These are phyloP conservation scores for Ceratobasidium sp. DNA, from an alignment of 1,284 basidiomycete genomes.

Conservation along the genomic window DNA sequence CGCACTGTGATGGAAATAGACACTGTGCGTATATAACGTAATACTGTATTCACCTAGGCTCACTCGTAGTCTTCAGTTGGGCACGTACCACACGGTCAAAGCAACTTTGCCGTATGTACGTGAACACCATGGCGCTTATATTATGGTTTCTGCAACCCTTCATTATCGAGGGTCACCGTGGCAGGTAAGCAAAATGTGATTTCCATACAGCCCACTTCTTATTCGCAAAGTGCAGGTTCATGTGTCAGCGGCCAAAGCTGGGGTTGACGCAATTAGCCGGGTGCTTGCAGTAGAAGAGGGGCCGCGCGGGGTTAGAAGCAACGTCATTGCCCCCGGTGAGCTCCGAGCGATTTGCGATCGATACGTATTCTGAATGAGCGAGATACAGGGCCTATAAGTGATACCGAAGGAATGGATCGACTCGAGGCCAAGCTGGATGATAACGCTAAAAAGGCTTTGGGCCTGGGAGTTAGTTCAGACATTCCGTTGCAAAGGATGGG, in stretches of 20 bases:
- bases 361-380: background rate
- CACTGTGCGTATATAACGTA: slow-evolving; percentile 59
- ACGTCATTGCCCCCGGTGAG: slow-evolving; percentile 83
- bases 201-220: slow-evolving; percentile 12
- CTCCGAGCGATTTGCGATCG: background rate
- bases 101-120: slow-evolving; percentile 80
- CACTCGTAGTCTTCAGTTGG: slow-evolving; percentile 59
- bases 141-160: slow-evolving; percentile 89
- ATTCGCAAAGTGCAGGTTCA: slow-evolving; percentile 63
- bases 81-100: slow-evolving; percentile 93
- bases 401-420: slow-evolving; percentile 84
- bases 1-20: slow-evolving; percentile 94
- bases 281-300: slow-evolving; percentile 93
- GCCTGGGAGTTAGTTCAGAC: slow-evolving; percentile 40
- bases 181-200: slow-evolving; percentile 8
- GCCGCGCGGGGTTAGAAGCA: slow-evolving; percentile 89
- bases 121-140: slow-evolving; percentile 76
- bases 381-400: slow-evolving; percentile 65
- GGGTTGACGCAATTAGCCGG: slow-evolving; percentile 82
- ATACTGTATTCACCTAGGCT: background rate
- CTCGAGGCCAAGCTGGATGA: slow-evolving; percentile 59
- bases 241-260: slow-evolving; percentile 94
- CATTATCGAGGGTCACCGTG: slow-evolving; percentile 73
- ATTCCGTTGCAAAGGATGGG: slow-evolving; percentile 72
- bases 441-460: slow-evolving; percentile 38